phyloP scores from a whole-genome alignment of 2,329 filamentous ascomycete genomes.

The Pseudopyricularia javanii region DNA sequence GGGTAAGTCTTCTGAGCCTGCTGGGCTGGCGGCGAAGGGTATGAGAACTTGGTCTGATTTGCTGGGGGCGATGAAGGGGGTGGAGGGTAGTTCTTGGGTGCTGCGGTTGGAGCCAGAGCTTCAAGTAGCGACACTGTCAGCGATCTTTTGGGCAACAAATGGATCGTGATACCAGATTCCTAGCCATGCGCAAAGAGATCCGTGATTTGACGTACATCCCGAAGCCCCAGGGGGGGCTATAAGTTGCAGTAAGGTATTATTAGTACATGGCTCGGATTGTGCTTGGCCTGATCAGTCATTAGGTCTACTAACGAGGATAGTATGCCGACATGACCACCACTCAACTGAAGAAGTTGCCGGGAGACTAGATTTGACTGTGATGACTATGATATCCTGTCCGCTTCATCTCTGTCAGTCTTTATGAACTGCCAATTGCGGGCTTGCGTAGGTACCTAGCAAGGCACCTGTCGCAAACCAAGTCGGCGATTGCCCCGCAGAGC shows the following conservation, averaged over 20 bases:
- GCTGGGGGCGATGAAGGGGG: conserved; percentile 23
- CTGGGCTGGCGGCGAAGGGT: conserved; percentile 16
- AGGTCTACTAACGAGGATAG: conserved; percentile 12
- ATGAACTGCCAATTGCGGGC: too few species aligned
- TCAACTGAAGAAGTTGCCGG: too few species aligned
- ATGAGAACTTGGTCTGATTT: conserved; percentile 22
- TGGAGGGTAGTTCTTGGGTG: conserved; percentile 16
- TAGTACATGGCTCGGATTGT: not conserved
- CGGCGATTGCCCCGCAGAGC: too few species aligned
- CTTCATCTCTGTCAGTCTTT: too few species aligned
- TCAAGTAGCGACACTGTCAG: not conserved
- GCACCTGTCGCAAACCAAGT: too few species aligned
- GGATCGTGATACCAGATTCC: not conserved
- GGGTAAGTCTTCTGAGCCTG: conserved; percentile 19
- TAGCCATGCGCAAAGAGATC: not conserved
- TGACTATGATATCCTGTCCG: too few species aligned
- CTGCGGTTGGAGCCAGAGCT: conserved; percentile 9
- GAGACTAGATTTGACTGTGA: too few species aligned
- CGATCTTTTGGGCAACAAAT: not conserved
- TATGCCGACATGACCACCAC: conserved; percentile 8
- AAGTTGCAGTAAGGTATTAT: not conserved
- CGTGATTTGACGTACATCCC: not conserved
- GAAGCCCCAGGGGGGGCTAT: conserved; percentile 1
- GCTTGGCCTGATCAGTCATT: too few species aligned
- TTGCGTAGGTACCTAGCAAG: too few species aligned